phyloP scores from a whole-genome alignment of 352 stramenopile species.

The Peronospora tabacina region DNA sequence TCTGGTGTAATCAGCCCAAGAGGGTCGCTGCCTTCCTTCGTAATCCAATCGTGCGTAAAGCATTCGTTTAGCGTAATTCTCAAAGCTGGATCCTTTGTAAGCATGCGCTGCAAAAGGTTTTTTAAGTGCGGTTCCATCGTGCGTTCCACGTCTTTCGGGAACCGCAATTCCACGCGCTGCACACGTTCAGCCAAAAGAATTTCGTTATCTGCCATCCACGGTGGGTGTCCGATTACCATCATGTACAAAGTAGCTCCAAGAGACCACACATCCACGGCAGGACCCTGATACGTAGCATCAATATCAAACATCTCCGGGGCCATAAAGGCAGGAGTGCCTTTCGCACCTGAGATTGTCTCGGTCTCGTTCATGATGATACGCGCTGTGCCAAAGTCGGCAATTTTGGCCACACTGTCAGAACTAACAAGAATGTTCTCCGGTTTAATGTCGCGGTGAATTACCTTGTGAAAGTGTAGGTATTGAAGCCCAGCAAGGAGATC shows the following conservation, averaged over 20 bases:
- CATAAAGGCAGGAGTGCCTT: conserved; percentile 87
- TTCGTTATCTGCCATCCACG: conserved; percentile 88
- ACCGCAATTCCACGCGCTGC: conserved; percentile 83
- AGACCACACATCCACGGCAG: conserved; percentile 84
- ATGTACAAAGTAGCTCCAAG: conserved; percentile 89
- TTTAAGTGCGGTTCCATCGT: conserved; percentile 84
- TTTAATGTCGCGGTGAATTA: conserved; percentile 91
- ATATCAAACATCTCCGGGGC: conserved; percentile 89
- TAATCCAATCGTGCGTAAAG: conserved; percentile 89
- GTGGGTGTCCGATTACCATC: conserved; percentile 87
- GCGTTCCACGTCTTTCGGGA: conserved; percentile 63
- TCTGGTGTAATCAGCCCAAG: conserved; percentile 40
- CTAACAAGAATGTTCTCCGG: conserved; percentile 85
- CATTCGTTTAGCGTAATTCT: conserved; percentile 75
- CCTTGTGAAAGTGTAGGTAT: conserved; percentile 91
- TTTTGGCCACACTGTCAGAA: conserved; percentile 79
- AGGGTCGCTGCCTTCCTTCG: conserved; percentile 88
- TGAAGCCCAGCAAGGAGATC: conserved; percentile 85
- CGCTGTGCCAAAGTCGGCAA: conserved; percentile 86
- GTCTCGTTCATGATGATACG: conserved; percentile 88
- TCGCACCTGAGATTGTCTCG: conserved; percentile 77
- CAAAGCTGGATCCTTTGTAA: conserved; percentile 82
- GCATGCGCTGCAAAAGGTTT: conserved; percentile 87
- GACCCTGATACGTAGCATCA: conserved; percentile 80
- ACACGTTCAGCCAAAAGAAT: conserved; percentile 81